Evolutionary conservation across 2,329 filamentous ascomycete genomes (phyloP).

Genomic region (Chaetomium sp.): DNA sequence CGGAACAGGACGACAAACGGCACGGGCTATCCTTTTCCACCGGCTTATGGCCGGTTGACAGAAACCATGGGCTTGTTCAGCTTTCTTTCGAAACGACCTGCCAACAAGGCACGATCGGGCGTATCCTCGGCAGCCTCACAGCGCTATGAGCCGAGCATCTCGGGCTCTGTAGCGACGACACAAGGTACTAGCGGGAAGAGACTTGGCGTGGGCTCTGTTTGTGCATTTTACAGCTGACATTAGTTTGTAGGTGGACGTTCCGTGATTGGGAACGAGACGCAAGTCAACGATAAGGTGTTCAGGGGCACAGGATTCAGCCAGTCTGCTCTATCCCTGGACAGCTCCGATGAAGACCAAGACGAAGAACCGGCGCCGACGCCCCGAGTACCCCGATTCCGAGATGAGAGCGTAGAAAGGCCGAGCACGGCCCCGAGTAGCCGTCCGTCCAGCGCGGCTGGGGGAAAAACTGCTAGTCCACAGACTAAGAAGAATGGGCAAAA

Average conservation of each 20-base stretch:
- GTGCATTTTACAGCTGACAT: constrained; percentile 5
- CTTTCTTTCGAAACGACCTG: constrained; percentile 25
- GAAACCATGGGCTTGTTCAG: constrained; percentile 29
- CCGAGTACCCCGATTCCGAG: constrained; percentile 27
- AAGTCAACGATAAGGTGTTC: constrained; percentile 32
- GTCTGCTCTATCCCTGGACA: constrained; percentile 19
- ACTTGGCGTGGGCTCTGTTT: too few species aligned
- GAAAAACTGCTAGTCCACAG: constrained; percentile 4
- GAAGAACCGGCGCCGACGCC: constrained; percentile 27
- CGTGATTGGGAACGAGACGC: constrained; percentile 36
- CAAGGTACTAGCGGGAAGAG: too few species aligned
- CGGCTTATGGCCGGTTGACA: constrained; percentile 5
- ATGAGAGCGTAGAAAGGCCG: constrained; percentile 29
- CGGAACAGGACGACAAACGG: too few species aligned
- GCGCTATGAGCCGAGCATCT: too few species aligned
- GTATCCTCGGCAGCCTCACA: constrained; percentile 12
- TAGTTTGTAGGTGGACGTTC: constrained; percentile 32
- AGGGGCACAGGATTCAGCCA: constrained; percentile 28
- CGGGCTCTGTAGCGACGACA: too few species aligned
- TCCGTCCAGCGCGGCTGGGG: constrained; percentile 15
- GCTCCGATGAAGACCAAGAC: constrained; percentile 12
- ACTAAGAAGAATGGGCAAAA: constrained; percentile 15
- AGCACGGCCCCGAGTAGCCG: constrained; percentile 30
- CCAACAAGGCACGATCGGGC: constrained; percentile 18
- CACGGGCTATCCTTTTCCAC: neutral